A percentile compares a stretch with the other conserved stretches of the same genome.
These are phyloP conservation scores for Ambrosia hybrid DNA, from an alignment of 140 eudicot genomes.

Conservation along the genomic window DNA sequence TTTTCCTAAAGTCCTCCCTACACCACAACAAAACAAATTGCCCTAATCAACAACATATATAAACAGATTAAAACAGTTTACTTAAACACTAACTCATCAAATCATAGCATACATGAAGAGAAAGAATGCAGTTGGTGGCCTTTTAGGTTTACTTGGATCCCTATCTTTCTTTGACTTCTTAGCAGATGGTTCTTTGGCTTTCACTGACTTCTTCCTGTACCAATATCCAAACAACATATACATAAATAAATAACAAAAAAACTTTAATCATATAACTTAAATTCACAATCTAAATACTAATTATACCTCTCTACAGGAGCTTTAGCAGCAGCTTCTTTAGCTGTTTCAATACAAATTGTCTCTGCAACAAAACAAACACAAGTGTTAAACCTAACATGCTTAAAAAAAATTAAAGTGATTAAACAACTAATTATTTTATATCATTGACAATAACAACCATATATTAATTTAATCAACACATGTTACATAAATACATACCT, in stretches of 20 bases:
- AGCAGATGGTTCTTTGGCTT: slow-evolving; percentile 32
- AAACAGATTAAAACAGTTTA: background rate
- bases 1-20: slow-evolving; percentile 76
- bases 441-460: background rate
- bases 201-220: slow-evolving; percentile 40
- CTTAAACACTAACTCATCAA: too few relatives aligned
- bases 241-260: background rate
- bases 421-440: too few relatives aligned
- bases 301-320: slow-evolving; percentile 60
- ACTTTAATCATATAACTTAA: too few relatives aligned
- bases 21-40: background rate
- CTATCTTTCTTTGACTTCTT: slow-evolving; percentile 58
- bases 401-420: too few relatives aligned
- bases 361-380: slow-evolving; percentile 34
- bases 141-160: slow-evolving; percentile 65
- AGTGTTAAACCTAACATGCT: background rate
- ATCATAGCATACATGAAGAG: slow-evolving; percentile 29
- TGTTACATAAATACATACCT: slow-evolving; percentile 31
- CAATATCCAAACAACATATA: too few relatives aligned
- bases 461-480: background rate
- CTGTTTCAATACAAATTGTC: slow-evolving; percentile 55
- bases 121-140: slow-evolving; percentile 88
- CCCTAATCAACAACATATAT: background rate
- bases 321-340: slow-evolving; percentile 45
- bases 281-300: background rate